Percentiles rank a stretch among this genome's conserved stretches.
These are phyloP conservation scores for Magnaporthiopsis rhizophila DNA, from an alignment of 2,329 filamentous ascomycete genomes.

Conservation along the genomic window DNA sequence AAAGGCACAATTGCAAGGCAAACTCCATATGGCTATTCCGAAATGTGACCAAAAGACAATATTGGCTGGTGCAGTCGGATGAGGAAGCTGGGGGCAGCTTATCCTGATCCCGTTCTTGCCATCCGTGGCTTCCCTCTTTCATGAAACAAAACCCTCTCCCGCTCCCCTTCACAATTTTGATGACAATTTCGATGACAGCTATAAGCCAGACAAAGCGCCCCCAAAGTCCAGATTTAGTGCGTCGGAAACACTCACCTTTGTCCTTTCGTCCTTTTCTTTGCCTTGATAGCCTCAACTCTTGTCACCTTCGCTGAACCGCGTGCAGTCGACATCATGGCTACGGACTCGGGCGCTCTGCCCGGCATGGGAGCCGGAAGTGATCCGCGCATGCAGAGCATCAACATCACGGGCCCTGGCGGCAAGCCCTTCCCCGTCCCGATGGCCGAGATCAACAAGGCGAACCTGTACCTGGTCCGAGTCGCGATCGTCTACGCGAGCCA, in stretches of 20 bases:
- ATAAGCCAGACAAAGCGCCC: background rate
- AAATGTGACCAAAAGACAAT: background rate
- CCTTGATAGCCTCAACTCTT: background rate
- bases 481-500: constrained; percentile 15
- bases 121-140: background rate
- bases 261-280: background rate
- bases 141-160: background rate
- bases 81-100: background rate
- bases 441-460: constrained; percentile 9
- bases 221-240: background rate
- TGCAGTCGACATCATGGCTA: background rate
- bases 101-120: no score
- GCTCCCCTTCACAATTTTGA: background rate
- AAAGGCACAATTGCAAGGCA: background rate
- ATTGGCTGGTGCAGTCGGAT: background rate
- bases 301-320: background rate
- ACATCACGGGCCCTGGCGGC: background rate
- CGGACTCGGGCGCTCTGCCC: background rate
- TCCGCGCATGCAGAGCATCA: constrained; percentile 4
- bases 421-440: constrained; percentile 10
- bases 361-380: background rate
- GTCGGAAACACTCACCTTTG: background rate
- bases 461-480: constrained; percentile 2
- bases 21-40: background rate
- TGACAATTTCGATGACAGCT: background rate